Evolutionary conservation across 257 asterid species (phyloP).

Genomic region (Primulina eburnea): DNA sequence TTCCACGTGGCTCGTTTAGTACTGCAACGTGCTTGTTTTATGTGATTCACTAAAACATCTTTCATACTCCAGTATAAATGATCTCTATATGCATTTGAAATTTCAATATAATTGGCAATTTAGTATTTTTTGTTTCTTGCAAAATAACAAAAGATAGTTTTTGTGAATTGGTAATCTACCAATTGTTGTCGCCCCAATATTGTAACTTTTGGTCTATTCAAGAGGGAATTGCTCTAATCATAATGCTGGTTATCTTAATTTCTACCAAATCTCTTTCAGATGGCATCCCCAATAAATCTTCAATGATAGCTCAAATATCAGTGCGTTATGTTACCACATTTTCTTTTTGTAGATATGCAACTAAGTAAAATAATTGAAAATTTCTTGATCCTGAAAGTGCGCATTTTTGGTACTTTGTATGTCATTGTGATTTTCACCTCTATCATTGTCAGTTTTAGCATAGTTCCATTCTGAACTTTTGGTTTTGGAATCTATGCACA

Average conservation of each 20-base stretch:
- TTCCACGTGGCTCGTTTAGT: background rate
- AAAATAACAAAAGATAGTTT: background rate
- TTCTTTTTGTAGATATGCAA: constrained; percentile 6
- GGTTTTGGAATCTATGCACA: constrained; percentile 37
- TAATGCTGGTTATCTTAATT: background rate
- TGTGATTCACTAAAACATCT: background rate
- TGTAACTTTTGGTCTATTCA: background rate
- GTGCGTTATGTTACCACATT: background rate
- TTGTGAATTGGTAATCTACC: too few species aligned
- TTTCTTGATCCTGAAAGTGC: background rate
- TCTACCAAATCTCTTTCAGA: background rate
- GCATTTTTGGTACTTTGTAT: background rate
- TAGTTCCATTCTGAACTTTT: constrained; percentile 15
- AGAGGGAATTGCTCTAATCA: background rate
- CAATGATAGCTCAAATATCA: background rate
- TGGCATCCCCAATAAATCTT: background rate
- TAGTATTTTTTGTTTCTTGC: too few species aligned
- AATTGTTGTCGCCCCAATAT: background rate
- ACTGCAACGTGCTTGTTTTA: background rate
- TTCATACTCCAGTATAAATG: background rate
- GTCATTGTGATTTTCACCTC: background rate
- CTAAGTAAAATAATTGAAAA: background rate
- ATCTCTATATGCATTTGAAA: background rate
- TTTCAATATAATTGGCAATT: background rate
- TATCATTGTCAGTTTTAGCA: background rate